phyloP scores from a whole-genome alignment of 805 yeast species.

The Vanderwaltozyma yarrowii region DNA sequence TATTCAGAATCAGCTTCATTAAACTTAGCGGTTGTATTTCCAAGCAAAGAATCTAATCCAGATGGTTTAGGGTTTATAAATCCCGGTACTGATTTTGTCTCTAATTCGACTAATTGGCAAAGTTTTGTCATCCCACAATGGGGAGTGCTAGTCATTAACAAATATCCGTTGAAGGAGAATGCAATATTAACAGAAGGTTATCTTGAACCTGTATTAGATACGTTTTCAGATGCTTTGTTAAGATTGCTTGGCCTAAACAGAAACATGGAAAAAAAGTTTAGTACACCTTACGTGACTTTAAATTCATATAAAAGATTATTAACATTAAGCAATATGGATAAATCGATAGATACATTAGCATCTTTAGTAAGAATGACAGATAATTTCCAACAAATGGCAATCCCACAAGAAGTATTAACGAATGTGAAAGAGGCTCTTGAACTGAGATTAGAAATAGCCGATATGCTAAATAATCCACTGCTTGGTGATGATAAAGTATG shows the following conservation, averaged over 20 bases:
- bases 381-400: slow-evolving; percentile 68
- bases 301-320: slow-evolving; percentile 57
- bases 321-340: slow-evolving; percentile 45
- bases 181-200: slow-evolving; percentile 33
- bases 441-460: slow-evolving; percentile 26
- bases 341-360: slow-evolving; percentile 57
- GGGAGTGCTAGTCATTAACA: slow-evolving; percentile 51
- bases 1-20: slow-evolving; percentile 54
- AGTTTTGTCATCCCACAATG: slow-evolving; percentile 75
- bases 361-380: slow-evolving; percentile 62
- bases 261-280: slow-evolving; percentile 27
- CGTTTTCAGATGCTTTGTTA: slow-evolving; percentile 66
- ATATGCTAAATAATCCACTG: slow-evolving; percentile 22
- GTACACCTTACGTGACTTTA: slow-evolving; percentile 48
- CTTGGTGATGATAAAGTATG: slow-evolving; percentile 26
- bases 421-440: slow-evolving; percentile 46
- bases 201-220: slow-evolving; percentile 49
- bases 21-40: slow-evolving; percentile 49
- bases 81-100: not conserved
- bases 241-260: slow-evolving; percentile 67
- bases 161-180: slow-evolving; percentile 19
- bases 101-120: slow-evolving; percentile 12
- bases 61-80: slow-evolving; percentile 35
- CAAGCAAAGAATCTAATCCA: slow-evolving; percentile 16
- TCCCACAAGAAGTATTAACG: slow-evolving; percentile 59